Conservation (phyloP, 495 filamentous ascomycete species). For the Poronia punctata region DNA sequence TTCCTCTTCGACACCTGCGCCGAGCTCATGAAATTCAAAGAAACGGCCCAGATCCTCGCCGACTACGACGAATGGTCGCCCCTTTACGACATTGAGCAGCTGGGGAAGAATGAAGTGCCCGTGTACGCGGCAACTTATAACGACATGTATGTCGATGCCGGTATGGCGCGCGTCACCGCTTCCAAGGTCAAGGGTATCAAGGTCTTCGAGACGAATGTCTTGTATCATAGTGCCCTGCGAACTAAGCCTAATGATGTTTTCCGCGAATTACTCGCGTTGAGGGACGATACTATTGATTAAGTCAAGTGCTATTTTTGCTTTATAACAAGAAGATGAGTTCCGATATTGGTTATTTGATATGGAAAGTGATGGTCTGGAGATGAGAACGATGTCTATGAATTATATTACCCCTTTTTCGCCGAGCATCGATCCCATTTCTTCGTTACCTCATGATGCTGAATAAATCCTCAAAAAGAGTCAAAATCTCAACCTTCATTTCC, state of each 20-base stretch:
- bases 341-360: too few relatives aligned
- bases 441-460: too few relatives aligned
- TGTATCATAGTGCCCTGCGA: constrained; percentile 80
- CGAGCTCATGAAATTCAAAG: constrained; percentile 57
- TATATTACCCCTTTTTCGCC: too few relatives aligned
- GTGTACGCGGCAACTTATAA: constrained; percentile 86
- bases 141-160: constrained; percentile 91
- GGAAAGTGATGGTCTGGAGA: too few relatives aligned
- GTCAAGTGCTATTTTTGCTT: too few relatives aligned
- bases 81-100: constrained; percentile 67
- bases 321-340: too few relatives aligned
- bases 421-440: too few relatives aligned
- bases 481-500: too few relatives aligned
- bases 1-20: constrained; percentile 72
- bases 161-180: constrained; percentile 65
- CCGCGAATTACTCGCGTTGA: constrained; percentile 59
- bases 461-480: too few relatives aligned
- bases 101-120: constrained; percentile 74
- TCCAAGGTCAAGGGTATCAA: constrained; percentile 68
- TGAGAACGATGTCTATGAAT: too few relatives aligned
- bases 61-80: constrained; percentile 57
- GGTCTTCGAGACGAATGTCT: constrained; percentile 73
- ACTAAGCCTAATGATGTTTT: constrained; percentile 67
- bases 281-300: constrained; percentile 70
- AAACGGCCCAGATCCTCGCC: constrained; percentile 66